These are phyloP conservation scores for Claviceps sp. DNA, from an alignment of 2,329 filamentous ascomycete genomes.

Conservation along the genomic window DNA sequence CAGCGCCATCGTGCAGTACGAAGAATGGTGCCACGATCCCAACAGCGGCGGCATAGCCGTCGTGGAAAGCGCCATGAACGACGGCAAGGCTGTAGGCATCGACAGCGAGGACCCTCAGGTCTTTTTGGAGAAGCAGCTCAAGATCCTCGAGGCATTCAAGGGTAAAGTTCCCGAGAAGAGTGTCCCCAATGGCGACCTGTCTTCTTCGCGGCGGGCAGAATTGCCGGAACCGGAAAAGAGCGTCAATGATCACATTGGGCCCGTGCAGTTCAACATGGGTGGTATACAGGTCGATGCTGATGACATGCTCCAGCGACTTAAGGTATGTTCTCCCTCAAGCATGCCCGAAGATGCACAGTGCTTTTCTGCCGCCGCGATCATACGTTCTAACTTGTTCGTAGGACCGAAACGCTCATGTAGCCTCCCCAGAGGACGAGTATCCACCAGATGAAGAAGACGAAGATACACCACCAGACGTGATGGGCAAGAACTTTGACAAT, in stretches of 20 bases:
- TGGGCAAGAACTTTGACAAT: constrained; percentile 34
- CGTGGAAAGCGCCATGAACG: constrained; percentile 26
- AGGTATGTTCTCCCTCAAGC: constrained; percentile 35
- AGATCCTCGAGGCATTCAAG: constrained; percentile 53
- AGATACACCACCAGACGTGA: constrained; percentile 25
- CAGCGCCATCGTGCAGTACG: constrained; percentile 59
- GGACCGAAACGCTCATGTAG: constrained; percentile 43
- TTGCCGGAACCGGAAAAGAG: constrained; percentile 27
- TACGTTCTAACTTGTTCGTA: constrained; percentile 13
- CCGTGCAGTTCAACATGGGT: constrained; percentile 95
- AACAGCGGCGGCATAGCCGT: constrained; percentile 42
- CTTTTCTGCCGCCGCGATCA: background rate
- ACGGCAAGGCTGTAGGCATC: constrained; percentile 20
- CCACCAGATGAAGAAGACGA: constrained; percentile 16
- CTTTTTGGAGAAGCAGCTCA: constrained; percentile 64
- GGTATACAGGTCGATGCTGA: constrained; percentile 93
- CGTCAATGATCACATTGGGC: constrained; percentile 72
- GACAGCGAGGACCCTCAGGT: constrained; percentile 52
- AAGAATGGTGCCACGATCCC: constrained; percentile 66
- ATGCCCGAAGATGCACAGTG: background rate
- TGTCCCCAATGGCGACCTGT: constrained; percentile 12
- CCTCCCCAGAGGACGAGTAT: constrained; percentile 24
- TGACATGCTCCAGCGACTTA: constrained; percentile 77
- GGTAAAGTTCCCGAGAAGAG: constrained; percentile 39
- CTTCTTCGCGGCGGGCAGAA: constrained; percentile 16